These are phyloP conservation scores for Nemania sp. DNA, from an alignment of 2,329 filamentous ascomycete species.

Conservation along the genomic window DNA sequence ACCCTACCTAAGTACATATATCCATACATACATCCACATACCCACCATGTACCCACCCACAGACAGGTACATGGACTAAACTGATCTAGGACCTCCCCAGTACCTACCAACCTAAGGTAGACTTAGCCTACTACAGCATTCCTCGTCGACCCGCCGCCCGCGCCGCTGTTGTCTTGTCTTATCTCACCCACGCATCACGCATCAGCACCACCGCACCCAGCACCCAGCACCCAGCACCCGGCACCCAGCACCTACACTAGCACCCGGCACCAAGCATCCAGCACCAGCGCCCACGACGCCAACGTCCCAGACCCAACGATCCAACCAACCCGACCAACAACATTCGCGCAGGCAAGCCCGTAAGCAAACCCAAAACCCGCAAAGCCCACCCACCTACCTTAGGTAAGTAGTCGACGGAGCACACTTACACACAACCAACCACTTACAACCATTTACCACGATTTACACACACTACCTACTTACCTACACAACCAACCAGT, in stretches of 20 bases:
- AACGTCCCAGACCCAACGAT: constrained; percentile 1
- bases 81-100: neutral
- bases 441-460: no score
- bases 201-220: no score
- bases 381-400: no score
- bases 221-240: no score
- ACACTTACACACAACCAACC: no score
- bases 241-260: no score
- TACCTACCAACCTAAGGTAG: neutral
- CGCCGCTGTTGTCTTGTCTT: constrained; percentile 31
- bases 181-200: constrained; percentile 30
- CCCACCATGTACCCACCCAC: no score
- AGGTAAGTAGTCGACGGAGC: no score
- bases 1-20: no score
- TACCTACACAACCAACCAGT: constrained; percentile 4
- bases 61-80: neutral
- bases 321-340: constrained; percentile 18
- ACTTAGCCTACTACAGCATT: constrained; percentile 26
- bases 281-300: no score
- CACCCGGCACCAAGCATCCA: no score
- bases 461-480: neutral
- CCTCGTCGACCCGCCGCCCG: constrained; percentile 29
- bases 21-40: no score
- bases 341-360: constrained; percentile 16
- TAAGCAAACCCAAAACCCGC: neutral